Conservation (phyloP, 352 stramenopile species). For the Pythium myriotylum region DNA sequence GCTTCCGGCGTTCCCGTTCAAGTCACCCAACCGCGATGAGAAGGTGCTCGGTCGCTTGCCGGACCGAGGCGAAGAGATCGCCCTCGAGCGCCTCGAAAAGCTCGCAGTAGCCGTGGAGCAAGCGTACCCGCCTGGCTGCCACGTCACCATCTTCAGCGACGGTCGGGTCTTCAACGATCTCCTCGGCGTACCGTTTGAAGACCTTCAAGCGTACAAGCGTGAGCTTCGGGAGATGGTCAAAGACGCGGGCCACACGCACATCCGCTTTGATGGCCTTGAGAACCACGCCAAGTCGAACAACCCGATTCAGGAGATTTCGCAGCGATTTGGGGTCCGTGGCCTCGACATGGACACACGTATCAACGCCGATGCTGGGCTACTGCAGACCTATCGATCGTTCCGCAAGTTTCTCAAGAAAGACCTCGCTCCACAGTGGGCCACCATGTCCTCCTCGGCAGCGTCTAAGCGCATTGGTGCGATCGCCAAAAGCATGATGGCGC, state of each 20-base stretch:
- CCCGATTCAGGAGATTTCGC: constrained; percentile 9
- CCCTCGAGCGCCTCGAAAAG: constrained; percentile 13
- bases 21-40: constrained; percentile 14
- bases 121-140: constrained; percentile 6
- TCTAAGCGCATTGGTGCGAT: constrained; percentile 5
- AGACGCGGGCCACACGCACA: constrained; percentile 12
- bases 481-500: constrained; percentile 16
- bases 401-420: constrained; percentile 13
- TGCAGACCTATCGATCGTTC: constrained; percentile 6
- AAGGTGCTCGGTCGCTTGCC: constrained; percentile 15
- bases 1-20: constrained; percentile 21
- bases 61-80: constrained; percentile 21
- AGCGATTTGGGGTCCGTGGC: constrained; percentile 4
- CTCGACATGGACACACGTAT: constrained; percentile 12
- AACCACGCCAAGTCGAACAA: constrained; percentile 8
- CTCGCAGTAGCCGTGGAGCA: constrained; percentile 5
- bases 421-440: background rate
- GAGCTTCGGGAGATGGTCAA: constrained; percentile 14
- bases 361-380: background rate
- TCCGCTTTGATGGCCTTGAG: constrained; percentile 12
- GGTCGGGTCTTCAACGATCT: constrained; percentile 22
- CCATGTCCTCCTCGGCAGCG: constrained; percentile 6
- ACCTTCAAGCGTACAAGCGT: constrained; percentile 8
- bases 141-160: constrained; percentile 21
- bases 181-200: constrained; percentile 3